phyloP scores from a whole-genome alignment of 495 filamentous ascomycete species.

The Recurvomyces mirabilis region DNA sequence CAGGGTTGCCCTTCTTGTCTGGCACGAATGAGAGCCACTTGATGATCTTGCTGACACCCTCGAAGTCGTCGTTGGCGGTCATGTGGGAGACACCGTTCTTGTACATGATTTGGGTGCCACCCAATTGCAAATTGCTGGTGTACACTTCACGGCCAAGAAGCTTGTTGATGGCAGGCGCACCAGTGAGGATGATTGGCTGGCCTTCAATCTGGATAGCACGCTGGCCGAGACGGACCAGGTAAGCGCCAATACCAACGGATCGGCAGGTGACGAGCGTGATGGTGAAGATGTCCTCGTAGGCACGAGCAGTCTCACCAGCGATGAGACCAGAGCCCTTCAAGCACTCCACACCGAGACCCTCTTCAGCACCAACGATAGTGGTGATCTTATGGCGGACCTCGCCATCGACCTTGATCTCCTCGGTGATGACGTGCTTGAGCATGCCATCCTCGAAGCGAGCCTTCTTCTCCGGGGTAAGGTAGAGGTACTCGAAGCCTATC shows the following conservation, averaged over 20 bases:
- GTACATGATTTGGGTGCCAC: conserved; percentile 99
- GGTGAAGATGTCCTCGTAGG: conserved; percentile 98
- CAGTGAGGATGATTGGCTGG: conserved; percentile 97
- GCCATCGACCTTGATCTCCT: conserved; percentile 71
- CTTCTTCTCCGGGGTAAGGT: conserved; percentile 78
- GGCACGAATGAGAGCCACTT: conserved; percentile 96
- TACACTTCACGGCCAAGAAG: conserved; percentile 95
- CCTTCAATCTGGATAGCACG: conserved; percentile 98
- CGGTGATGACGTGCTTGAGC: conserved; percentile 74
- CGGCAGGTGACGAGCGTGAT: conserved; percentile 96
- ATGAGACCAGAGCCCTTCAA: conserved; percentile 94
- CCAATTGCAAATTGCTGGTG: conserved; percentile 95
- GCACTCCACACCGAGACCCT: conserved; percentile 95
- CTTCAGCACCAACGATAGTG: conserved; percentile 86
- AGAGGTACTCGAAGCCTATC: conserved; percentile 96
- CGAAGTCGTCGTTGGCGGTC: conserved; percentile 95
- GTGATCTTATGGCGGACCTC: conserved; percentile 90
- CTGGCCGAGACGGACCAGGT: conserved; percentile 93
- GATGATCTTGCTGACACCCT: conserved; percentile 94
- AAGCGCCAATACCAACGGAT: conserved; percentile 87
- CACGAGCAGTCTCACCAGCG: conserved; percentile 90
- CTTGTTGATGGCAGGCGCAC: conserved; percentile 96
- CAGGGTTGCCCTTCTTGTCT: conserved; percentile 79
- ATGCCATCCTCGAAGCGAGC: conserved; percentile 77
- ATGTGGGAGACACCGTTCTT: conserved; percentile 98